phyloP scores from a whole-genome alignment of 768 basidiomycete species.

The Thelephora aurantiotincta region DNA sequence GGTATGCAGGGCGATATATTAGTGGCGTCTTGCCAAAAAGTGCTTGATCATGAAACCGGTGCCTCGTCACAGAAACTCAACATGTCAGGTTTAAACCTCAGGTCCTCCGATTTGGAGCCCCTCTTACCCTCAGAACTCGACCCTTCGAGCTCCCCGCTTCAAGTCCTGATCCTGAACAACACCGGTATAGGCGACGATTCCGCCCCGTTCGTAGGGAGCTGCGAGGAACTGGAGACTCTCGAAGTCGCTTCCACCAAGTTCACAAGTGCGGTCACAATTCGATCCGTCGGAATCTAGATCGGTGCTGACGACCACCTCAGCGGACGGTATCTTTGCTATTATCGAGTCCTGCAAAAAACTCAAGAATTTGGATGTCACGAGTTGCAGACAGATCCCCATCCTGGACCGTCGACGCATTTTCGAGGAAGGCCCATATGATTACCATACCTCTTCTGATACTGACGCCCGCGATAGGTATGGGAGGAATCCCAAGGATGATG shows the following conservation, averaged over 20 bases:
- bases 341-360: conserved; percentile 43
- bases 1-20: conserved; percentile 19
- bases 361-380: conserved; percentile 44
- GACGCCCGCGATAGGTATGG: neutral
- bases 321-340: conserved; percentile 37
- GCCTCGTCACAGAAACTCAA: conserved; percentile 35
- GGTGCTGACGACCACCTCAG: conserved; percentile 18
- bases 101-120: conserved; percentile 35
- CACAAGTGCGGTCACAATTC: conserved; percentile 27
- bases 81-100: conserved; percentile 37
- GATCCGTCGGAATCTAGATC: too few relatives aligned
- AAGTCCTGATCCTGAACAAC: conserved; percentile 40
- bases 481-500: neutral
- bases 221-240: conserved; percentile 30
- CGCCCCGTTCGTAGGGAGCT: conserved; percentile 35
- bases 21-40: neutral
- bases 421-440: conserved; percentile 26
- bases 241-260: conserved; percentile 45
- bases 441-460: too few relatives aligned
- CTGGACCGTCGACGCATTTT: conserved; percentile 52
- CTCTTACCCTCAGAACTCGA: conserved; percentile 24
- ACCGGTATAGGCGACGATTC: conserved; percentile 48
- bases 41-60: conserved; percentile 1
- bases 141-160: conserved; percentile 21
- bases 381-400: conserved; percentile 48